phyloP scores from a whole-genome alignment of 345 rosid species.

The Gossypium arboreum region DNA sequence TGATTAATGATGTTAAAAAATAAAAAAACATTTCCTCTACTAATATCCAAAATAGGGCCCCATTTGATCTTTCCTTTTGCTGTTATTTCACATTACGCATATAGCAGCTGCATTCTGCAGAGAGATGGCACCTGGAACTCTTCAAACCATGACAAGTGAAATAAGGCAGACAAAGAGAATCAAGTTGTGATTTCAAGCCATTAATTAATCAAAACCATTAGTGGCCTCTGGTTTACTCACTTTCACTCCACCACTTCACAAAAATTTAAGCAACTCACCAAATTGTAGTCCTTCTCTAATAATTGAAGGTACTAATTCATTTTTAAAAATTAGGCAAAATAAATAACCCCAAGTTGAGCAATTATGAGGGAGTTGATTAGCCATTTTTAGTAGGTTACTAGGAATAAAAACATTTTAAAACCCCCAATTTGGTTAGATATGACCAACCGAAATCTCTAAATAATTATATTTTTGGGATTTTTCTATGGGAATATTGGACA shows the following conservation, averaged over 20 bases:
- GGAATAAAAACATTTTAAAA: neutral
- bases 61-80: no score
- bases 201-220: neutral
- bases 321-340: neutral
- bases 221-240: neutral
- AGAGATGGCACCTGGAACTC: neutral
- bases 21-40: no score
- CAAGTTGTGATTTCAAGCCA: neutral
- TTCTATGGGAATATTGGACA: neutral
- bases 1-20: no score
- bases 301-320: neutral
- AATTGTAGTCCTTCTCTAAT: neutral
- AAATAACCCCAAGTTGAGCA: neutral
- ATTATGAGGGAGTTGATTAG: neutral
- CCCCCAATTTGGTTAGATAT: neutral
- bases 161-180: conserved; percentile 14
- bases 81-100: no score
- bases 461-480: neutral
- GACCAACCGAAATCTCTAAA: neutral
- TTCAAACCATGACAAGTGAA: neutral
- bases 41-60: no score
- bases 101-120: no score
- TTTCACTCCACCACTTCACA: neutral
- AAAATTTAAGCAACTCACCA: neutral
- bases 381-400: neutral